Conservation (phyloP, 2,329 filamentous ascomycete genomes). For the Zymoseptoria passerinii region DNA sequence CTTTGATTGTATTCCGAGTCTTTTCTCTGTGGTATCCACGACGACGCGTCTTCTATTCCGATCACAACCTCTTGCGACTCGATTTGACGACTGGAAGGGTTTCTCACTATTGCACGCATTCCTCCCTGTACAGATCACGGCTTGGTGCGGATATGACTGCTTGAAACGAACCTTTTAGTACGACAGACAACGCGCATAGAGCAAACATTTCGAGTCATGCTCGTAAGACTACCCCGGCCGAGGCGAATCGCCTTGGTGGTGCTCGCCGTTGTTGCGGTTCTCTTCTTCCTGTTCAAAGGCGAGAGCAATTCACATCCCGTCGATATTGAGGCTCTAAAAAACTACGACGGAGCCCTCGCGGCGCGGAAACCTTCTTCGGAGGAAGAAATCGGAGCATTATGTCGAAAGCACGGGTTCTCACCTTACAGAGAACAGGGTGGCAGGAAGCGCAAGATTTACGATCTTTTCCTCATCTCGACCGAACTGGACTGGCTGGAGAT, state of each 20-base stretch:
- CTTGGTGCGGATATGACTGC: background rate
- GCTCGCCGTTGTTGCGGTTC: background rate
- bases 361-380: background rate
- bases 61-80: background rate
- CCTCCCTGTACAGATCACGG: background rate
- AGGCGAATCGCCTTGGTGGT: background rate
- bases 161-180: background rate
- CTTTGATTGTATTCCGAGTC: background rate
- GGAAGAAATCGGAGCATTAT: background rate
- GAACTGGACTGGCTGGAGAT: constrained; percentile 61
- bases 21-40: background rate
- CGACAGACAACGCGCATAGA: background rate
- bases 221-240: background rate
- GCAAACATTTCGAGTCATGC: background rate
- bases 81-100: background rate
- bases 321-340: background rate
- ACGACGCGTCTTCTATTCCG: background rate
- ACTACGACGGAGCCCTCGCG: background rate
- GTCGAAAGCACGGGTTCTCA: background rate
- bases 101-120: background rate
- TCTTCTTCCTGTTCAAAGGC: background rate
- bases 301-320: background rate
- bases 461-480: constrained; percentile 54
- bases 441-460: constrained; percentile 45
- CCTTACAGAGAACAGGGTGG: background rate